Conservation (phyloP, 2,329 filamentous ascomycete genomes). For the Fusarium scirpi region DNA sequence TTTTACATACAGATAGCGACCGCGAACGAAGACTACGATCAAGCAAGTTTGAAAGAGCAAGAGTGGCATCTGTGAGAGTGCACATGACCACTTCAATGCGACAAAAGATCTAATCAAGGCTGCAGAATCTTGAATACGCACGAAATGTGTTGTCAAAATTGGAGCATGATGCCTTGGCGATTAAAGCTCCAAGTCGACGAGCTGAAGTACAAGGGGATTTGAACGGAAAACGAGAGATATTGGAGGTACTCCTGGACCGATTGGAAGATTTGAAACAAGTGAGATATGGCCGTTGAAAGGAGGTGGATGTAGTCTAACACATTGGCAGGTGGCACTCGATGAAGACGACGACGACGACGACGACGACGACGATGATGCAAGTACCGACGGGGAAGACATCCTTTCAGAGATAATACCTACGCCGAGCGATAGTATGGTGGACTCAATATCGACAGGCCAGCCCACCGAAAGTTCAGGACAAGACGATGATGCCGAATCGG, state of each 20-base stretch:
- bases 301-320: conserved; percentile 21
- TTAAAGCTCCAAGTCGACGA: conserved; percentile 69
- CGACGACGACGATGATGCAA: conserved; percentile 56
- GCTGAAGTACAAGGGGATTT: conserved; percentile 73
- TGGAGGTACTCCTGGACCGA: conserved; percentile 74
- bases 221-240: conserved; percentile 71
- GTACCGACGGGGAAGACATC: conserved; percentile 68
- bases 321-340: conserved; percentile 49
- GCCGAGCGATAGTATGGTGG: conserved; percentile 63
- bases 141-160: conserved; percentile 75
- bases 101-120: conserved; percentile 8
- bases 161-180: conserved; percentile 74
- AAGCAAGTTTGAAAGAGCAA: conserved; percentile 73
- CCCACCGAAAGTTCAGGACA: conserved; percentile 38
- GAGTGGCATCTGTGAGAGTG: conserved; percentile 55
- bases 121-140: conserved; percentile 78
- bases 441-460: conserved; percentile 53
- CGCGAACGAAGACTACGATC: conserved; percentile 67
- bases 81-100: not conserved
- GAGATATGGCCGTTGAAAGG: conserved; percentile 4
- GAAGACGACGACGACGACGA: conserved; percentile 58
- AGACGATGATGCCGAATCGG: conserved; percentile 54
- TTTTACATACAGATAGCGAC: conserved; percentile 72
- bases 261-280: conserved; percentile 77
- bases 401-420: conserved; percentile 66